phyloP scores from a whole-genome alignment of 441 rosid species.

The Populus hybrid region DNA sequence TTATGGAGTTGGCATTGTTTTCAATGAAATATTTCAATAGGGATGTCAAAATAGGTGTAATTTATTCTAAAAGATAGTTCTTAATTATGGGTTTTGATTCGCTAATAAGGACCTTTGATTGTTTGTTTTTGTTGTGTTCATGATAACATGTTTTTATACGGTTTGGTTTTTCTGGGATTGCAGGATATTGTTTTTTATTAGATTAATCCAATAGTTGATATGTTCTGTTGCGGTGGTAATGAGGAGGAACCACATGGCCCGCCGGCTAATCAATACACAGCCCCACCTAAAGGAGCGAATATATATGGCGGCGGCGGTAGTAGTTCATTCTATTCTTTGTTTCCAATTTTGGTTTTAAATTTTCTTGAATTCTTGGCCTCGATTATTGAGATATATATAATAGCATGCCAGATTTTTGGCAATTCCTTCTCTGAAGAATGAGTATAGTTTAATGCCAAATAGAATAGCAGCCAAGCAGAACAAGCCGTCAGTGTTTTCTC shows the following conservation, averaged over 20 bases:
- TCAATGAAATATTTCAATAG: not conserved
- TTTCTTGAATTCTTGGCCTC: not conserved
- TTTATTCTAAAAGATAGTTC: not conserved
- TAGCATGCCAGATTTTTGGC: not conserved
- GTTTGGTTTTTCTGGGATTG: not conserved
- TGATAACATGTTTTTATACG: not conserved
- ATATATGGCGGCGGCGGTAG: slow-evolving; percentile 38
- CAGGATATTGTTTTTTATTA: not conserved
- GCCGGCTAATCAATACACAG: slow-evolving; percentile 56
- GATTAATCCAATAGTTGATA: slow-evolving; percentile 20
- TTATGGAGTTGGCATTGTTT: not conserved
- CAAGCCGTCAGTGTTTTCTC: not conserved
- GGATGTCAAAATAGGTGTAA: not conserved
- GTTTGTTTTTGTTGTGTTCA: not conserved
- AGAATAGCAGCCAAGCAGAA: not conserved
- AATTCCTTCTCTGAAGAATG: not conserved
- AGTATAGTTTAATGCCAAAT: not conserved
- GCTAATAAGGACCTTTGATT: not conserved
- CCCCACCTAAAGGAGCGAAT: slow-evolving; percentile 65
- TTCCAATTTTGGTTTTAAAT: not conserved
- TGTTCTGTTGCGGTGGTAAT: slow-evolving; percentile 85
- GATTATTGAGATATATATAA: not conserved
- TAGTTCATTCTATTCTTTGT: not conserved
- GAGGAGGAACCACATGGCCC: slow-evolving; percentile 76
- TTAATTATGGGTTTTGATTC: not conserved